Evolutionary conservation across 768 basidiomycete genomes (phyloP).

Genomic region (Boletus pseudopeckii): DNA sequence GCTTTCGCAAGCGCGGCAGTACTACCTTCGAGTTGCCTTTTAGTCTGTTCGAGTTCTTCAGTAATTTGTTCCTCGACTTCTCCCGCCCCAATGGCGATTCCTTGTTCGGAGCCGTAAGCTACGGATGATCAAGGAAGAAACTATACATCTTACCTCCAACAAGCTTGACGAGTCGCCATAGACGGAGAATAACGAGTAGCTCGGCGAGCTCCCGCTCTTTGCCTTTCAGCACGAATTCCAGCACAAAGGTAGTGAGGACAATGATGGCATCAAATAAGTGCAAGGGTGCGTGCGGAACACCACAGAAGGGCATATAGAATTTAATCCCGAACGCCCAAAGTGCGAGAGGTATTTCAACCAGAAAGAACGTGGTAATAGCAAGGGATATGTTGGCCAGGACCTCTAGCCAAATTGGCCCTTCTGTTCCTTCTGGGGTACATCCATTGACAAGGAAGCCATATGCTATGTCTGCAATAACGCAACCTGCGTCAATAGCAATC

Average conservation of each 20-base stretch:
- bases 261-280: constrained; percentile 74
- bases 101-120: constrained; percentile 34
- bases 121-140: not conserved
- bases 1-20: constrained; percentile 42
- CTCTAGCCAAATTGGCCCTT: constrained; percentile 59
- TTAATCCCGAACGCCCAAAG: constrained; percentile 62
- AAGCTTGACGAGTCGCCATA: constrained; percentile 80
- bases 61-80: constrained; percentile 59
- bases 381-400: constrained; percentile 61
- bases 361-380: constrained; percentile 66
- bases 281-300: constrained; percentile 51
- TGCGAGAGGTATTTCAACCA: constrained; percentile 71
- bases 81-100: constrained; percentile 71
- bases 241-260: constrained; percentile 67
- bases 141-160: constrained; percentile 45
- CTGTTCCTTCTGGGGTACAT: constrained; percentile 46
- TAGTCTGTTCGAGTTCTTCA: constrained; percentile 48
- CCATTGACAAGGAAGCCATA: constrained; percentile 59
- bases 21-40: constrained; percentile 44
- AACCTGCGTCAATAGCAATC: constrained; percentile 63
- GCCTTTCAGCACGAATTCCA: constrained; percentile 69
- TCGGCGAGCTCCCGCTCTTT: constrained; percentile 67
- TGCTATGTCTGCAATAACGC: constrained; percentile 69
- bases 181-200: constrained; percentile 67
- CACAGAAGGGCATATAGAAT: constrained; percentile 62